Evolutionary conservation across 768 basidiomycete genomes (phyloP).

Genomic region (Tylopilus sp.): DNA sequence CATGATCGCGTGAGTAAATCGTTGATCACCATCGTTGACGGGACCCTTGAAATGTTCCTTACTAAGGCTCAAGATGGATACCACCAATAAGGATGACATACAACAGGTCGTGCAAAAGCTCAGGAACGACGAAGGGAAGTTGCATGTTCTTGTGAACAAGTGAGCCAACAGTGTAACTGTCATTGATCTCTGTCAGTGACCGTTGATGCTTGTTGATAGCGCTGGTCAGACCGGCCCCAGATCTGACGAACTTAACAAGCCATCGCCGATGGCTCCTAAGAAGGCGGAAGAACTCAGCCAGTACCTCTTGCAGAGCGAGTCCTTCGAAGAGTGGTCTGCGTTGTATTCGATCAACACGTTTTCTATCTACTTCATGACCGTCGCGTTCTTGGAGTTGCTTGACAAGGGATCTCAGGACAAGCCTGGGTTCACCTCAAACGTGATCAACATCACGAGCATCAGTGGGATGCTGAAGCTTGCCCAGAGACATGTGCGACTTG

Average conservation of each 20-base stretch:
- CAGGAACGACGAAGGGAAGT: conserved; percentile 48
- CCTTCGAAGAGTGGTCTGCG: conserved; percentile 57
- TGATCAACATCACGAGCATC: conserved; percentile 77
- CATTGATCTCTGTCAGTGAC: background rate
- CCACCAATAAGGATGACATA: conserved; percentile 68
- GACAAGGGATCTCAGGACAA: conserved; percentile 65
- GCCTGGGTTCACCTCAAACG: conserved; percentile 54
- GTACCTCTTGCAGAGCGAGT: conserved; percentile 68
- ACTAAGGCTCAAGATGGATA: conserved; percentile 63
- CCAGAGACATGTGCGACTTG: conserved; percentile 68
- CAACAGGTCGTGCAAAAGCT: conserved; percentile 42
- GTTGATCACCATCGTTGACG: background rate
- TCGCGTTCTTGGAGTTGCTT: conserved; percentile 72
- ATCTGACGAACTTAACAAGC: conserved; percentile 55
- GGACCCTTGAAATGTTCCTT: conserved; percentile 2
- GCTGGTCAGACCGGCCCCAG: conserved; percentile 72
- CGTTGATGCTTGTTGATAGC: conserved; percentile 34
- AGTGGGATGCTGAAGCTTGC: conserved; percentile 68
- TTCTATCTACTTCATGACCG: conserved; percentile 75
- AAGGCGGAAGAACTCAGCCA: conserved; percentile 62
- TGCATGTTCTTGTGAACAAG: conserved; percentile 86
- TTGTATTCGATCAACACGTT: conserved; percentile 68
- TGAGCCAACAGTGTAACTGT: conserved; percentile 29
- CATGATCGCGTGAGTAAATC: conserved; percentile 54
- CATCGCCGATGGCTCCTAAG: conserved; percentile 54